Evolutionary conservation across 108 stramenopile genomes (phyloP), one percentile per base, ranked within the genome.

Genomic region (Skeletonema costatum): DNA sequence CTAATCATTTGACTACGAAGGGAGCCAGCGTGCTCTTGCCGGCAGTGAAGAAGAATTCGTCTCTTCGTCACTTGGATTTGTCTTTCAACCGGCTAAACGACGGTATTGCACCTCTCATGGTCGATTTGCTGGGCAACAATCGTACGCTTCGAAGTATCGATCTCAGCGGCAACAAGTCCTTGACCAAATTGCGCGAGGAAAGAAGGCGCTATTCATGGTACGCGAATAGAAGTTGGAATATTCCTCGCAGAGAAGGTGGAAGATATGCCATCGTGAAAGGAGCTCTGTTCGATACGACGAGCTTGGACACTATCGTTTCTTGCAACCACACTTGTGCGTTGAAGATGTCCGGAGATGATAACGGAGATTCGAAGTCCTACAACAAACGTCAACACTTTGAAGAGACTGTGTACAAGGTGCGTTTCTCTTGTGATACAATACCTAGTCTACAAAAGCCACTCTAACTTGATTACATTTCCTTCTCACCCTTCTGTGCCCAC

Each of bases 271-370:
- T 61, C n/a, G 60, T 61, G 60, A 61, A 19, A 61, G 60, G n/a
- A 32, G 60, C 60, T 11, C n/a, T 61, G 11, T 61, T 61, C 3
- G 60, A 61, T 61, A 61, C 60, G 60, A 61, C 14, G 19, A 19
- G 17, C n/a, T 33, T 61, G 29, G 51, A 74, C 10, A 1, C 48
- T 2, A 48, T 74, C 35, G 64, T 48, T 3, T 25, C 0, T 42
- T 58, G 63, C 3, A 74, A 74, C 56, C 74, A 74, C 53, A 66
- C 64, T 25, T 74, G 74, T 33, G 32, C 14, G 2, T 35, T 74
- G 64, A 53, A 66, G 35, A 31, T 74, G 32, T 19, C 14, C 3
- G 19, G 19, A 12, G 0, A 16, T 10, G n/a, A 61, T 19, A 8
- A 12, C 3, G 32, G 60, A 11, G 60, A 31, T 19, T 11, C 16